Conservation (phyloP, 208 protist species). For the Leishmania turanica region DNA sequence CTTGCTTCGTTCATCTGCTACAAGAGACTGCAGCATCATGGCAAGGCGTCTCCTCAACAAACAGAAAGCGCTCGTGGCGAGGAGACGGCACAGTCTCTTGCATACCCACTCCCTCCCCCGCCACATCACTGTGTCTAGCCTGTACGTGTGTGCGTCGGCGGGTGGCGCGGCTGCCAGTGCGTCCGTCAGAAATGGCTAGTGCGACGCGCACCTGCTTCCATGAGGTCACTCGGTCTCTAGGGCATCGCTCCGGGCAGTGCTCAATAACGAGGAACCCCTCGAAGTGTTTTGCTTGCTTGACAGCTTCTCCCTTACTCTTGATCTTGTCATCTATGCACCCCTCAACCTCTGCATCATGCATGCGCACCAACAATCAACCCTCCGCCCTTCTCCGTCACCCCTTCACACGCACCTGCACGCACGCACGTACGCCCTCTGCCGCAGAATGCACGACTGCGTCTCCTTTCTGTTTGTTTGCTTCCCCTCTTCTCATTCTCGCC, state of each 20-base stretch:
- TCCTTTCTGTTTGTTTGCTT: no score
- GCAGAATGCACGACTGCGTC: background rate
- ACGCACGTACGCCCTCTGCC: background rate
- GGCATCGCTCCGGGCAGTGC: background rate
- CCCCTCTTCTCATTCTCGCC: background rate
- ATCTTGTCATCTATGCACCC: background rate
- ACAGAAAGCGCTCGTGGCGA: background rate
- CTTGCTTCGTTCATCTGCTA: constrained; percentile 4
- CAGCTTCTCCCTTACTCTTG: background rate
- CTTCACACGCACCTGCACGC: background rate
- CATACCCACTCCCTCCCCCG: background rate
- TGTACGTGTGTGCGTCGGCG: background rate
- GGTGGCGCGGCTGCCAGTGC: background rate
- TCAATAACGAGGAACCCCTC: background rate
- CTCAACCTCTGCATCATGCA: background rate
- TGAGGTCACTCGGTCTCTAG: background rate
- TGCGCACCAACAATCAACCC: background rate
- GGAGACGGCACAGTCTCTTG: background rate
- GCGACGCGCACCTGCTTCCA: background rate
- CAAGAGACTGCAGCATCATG: background rate
- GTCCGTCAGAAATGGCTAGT: background rate
- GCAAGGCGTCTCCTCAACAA: background rate
- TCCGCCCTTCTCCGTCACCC: background rate
- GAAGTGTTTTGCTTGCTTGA: background rate
- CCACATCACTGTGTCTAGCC: background rate